Evolutionary conservation across 2,329 filamentous ascomycete genomes (phyloP), one percentile per base, ranked within the genome.

Genomic region (Exserohilum rostratum): DNA sequence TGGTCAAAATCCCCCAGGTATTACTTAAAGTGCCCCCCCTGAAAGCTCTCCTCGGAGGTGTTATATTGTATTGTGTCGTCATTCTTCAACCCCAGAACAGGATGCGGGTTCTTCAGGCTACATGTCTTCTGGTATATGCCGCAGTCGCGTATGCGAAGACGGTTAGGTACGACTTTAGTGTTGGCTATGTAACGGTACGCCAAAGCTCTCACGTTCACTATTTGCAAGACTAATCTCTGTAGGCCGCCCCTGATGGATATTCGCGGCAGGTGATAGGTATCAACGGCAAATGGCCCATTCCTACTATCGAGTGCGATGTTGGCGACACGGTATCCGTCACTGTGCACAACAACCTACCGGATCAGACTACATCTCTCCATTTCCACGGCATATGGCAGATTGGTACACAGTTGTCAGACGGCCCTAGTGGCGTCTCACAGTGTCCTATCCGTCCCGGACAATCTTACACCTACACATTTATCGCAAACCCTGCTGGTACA

Each of bases 401-500:
- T 3, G 46, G 85, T 18, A 87, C 84, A 0, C 83, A 79, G 9
- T 79, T 87, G 45, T 90, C 91, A 86, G 90, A 93, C 71, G 90
- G 90, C 7, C 80, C 88, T 43, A 91, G 92, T 87, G 89, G 92
- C 70, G 89, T 90, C 0, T 85, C 87, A 0, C 88, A 73, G 45
- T 70, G 67, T 25, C 68, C 67, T 0, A 87, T 91, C 42, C 80
- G 84, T 0, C 85, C 88, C 0, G 85, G 85, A 1, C 76, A 79
- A 2, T 83, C 78, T 1, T 88, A 89, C 58, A 85, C 82, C 0
- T 92, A 91, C 69, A 83, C 83, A 13, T 91, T 91, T 68, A 85
- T 84, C 0, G 81, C 51, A 67, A 81, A 55, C 72, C 78, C 69
- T 67, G 73, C 46, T 75, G 83, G 83, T 13, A 83, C 81, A 1